A percentile compares a stretch with the other conserved stretches of the same genome.
Conservation (phyloP, 345 rosid species). For the Eucalyptus erythrocorys region DNA sequence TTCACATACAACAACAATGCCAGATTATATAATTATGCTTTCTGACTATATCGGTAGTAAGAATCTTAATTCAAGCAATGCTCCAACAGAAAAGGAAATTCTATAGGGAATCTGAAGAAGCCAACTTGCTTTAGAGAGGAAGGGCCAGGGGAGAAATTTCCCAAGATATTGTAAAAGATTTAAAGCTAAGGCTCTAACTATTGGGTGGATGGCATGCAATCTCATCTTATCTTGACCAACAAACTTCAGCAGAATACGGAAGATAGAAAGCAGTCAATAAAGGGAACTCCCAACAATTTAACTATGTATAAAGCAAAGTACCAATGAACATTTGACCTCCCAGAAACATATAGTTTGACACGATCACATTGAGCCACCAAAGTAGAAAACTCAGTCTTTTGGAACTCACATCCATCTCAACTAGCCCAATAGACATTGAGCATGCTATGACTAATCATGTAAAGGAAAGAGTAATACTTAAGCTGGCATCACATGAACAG, state of each 20-base stretch:
- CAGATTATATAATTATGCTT: neutral
- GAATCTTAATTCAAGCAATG: neutral
- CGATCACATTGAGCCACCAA: neutral
- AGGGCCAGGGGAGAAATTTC: neutral
- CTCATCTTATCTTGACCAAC: neutral
- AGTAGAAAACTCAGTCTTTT: neutral
- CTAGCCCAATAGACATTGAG: neutral
- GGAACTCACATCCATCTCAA: neutral
- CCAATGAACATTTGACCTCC: neutral
- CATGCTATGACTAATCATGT: neutral
- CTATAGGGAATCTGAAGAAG: neutral
- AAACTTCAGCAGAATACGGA: neutral
- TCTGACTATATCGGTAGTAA: neutral
- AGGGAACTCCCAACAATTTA: neutral
- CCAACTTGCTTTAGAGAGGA: neutral
- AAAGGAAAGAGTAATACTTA: neutral
- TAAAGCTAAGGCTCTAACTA: neutral
- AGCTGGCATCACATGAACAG: neutral
- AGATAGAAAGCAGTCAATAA: neutral
- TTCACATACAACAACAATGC: neutral
- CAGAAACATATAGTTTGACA: neutral
- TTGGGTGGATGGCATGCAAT: neutral
- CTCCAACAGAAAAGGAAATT: neutral
- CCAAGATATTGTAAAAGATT: neutral
- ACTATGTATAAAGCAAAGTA: neutral